Evolutionary conservation across 192 early-diverging fungal species (phyloP).

Genomic region (Podila clonocystis): DNA sequence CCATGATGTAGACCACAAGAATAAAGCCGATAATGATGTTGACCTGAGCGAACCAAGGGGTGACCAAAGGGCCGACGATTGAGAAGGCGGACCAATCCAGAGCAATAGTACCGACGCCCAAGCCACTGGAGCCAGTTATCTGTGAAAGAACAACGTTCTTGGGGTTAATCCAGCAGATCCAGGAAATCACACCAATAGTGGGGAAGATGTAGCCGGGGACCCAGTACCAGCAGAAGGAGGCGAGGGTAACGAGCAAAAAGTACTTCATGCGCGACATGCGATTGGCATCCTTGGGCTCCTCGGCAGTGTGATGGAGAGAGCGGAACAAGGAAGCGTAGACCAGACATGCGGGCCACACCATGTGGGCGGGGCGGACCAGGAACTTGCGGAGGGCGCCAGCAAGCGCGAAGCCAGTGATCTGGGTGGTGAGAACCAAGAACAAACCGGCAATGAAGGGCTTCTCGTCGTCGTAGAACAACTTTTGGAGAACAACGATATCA

Average conservation of each 20-base stretch:
- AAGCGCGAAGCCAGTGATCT: conserved; percentile 64
- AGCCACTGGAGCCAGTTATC: conserved; percentile 52
- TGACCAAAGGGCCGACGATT: conserved; percentile 25
- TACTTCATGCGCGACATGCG: conserved; percentile 59
- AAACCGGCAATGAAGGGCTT: conserved; percentile 58
- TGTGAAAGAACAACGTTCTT: conserved; percentile 43
- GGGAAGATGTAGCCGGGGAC: conserved; percentile 62
- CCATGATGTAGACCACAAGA: conserved; percentile 57
- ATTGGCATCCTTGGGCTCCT: background rate
- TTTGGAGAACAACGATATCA: conserved; percentile 58
- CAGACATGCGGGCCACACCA: conserved; percentile 85
- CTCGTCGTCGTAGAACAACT: conserved; percentile 58
- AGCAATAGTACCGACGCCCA: conserved; percentile 59
- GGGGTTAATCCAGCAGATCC: conserved; percentile 58
- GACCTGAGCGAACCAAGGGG: conserved; percentile 51
- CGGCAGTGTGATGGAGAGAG: conserved; percentile 65
- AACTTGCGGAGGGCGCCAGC: conserved; percentile 80
- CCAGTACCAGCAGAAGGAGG: conserved; percentile 61
- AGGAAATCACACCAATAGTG: conserved; percentile 51
- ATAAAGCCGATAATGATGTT: conserved; percentile 59
- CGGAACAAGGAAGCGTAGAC: conserved; percentile 79
- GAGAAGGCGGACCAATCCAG: conserved; percentile 65
- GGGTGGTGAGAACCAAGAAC: conserved; percentile 59
- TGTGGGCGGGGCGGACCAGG: conserved; percentile 79
- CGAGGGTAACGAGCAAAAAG: conserved; percentile 60